Conservation (phyloP, 257 asterid species). For the Fraxinus quadrangulata region DNA sequence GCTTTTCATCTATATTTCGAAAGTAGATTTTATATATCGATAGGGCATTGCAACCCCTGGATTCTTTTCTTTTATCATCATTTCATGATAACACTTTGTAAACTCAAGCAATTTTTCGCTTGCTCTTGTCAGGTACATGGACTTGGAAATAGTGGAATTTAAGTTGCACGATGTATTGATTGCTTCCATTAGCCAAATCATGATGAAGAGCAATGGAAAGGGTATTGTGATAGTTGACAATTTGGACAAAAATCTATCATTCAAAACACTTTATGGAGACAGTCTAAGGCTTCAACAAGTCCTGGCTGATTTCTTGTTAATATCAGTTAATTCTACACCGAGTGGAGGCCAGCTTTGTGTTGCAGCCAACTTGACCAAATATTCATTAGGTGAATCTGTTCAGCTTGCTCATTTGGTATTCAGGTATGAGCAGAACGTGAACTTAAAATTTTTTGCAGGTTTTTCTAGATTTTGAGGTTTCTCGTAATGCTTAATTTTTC, state of each 20-base stretch:
- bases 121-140: constrained; percentile 60
- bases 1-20: no score
- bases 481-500: not conserved
- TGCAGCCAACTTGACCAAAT: constrained; percentile 57
- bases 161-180: constrained; percentile 74
- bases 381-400: constrained; percentile 69
- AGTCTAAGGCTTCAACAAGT: constrained; percentile 89
- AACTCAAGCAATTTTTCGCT: not conserved
- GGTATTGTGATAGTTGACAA: constrained; percentile 60
- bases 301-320: constrained; percentile 68
- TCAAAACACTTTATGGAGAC: constrained; percentile 78
- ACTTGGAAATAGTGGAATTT: constrained; percentile 89
- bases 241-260: constrained; percentile 46
- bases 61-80: no score
- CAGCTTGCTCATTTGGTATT: constrained; percentile 85
- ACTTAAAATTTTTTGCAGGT: not conserved
- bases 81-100: no score
- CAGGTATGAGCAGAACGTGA: constrained; percentile 44
- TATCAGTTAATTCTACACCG: constrained; percentile 61
- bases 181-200: constrained; percentile 84
- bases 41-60: no score
- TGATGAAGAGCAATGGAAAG: constrained; percentile 80
- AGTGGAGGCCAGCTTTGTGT: constrained; percentile 69
- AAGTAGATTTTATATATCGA: no score
- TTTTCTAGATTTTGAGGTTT: not conserved